These are phyloP conservation scores for Rhodotorula sp. DNA, from an alignment of 1,284 basidiomycete genomes.

Conservation along the genomic window DNA sequence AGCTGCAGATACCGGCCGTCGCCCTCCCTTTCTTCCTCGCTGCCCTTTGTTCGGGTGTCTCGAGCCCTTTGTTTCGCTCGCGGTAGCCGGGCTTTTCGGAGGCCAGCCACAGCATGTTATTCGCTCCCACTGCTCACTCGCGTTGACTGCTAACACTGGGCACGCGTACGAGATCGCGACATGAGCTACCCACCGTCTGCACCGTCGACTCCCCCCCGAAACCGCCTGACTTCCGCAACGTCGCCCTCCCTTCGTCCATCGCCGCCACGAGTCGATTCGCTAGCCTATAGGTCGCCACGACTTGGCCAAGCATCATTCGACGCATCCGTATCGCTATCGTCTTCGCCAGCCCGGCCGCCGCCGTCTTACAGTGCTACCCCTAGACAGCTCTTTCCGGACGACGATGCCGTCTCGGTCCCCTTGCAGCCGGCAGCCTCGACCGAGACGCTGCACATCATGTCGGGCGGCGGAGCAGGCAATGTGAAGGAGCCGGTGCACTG, in stretches of 20 bases:
- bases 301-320: constrained; percentile 33
- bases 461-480: background rate
- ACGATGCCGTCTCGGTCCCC: background rate
- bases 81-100: too few species aligned
- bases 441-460: constrained; percentile 11
- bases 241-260: background rate
- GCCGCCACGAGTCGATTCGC: constrained; percentile 8
- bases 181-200: constrained; percentile 8
- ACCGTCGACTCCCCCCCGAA: background rate
- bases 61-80: too few species aligned
- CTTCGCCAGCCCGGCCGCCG: background rate
- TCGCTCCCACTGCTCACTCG: too few species aligned
- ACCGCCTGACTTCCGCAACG: background rate
- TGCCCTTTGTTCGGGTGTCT: too few species aligned
- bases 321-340: constrained; percentile 7
- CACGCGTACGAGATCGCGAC: background rate
- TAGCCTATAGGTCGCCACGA: constrained; percentile 20
- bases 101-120: too few species aligned
- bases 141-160: too few species aligned
- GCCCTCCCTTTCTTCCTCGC: too few species aligned
- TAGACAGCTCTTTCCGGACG: constrained; percentile 13
- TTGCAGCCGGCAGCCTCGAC: background rate
- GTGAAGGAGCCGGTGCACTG: constrained; percentile 6
- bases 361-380: constrained; percentile 14
- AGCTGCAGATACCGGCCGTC: too few species aligned